Evolutionary conservation across 306 rosid species (phyloP).

Genomic region (Trifolium dubium): DNA sequence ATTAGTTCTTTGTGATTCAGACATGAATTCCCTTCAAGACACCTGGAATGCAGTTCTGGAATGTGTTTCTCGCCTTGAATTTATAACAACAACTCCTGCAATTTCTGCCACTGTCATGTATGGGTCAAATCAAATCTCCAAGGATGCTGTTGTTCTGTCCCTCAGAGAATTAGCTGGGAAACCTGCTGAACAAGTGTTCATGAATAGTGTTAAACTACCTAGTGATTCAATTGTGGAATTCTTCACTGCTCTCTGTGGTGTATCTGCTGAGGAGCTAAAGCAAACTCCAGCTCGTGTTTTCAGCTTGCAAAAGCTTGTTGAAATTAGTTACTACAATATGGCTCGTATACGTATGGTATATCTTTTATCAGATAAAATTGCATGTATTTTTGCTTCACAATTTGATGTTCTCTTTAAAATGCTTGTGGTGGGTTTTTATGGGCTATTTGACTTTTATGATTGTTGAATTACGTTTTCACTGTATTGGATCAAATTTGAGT

Average conservation of each 20-base stretch:
- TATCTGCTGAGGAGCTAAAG: conserved; percentile 95
- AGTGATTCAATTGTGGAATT: conserved; percentile 97
- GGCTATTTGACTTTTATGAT: conserved; percentile 16
- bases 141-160: conserved; percentile 93
- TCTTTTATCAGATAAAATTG: conserved; percentile 36
- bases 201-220: conserved; percentile 90
- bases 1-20: conserved; percentile 76
- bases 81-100: conserved; percentile 79
- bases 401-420: conserved; percentile 33
- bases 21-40: conserved; percentile 86
- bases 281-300: conserved; percentile 98
- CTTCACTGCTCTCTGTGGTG: conserved; percentile 96
- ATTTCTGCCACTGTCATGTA: conserved; percentile 90
- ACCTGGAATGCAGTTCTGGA: conserved; percentile 99
- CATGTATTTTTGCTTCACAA: conserved; percentile 35
- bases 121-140: conserved; percentile 97
- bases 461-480: conserved; percentile 19
- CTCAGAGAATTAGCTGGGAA: conserved; percentile 89
- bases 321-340: conserved; percentile 98
- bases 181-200: conserved; percentile 96
- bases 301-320: conserved; percentile 99
- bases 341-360: conserved; percentile 97
- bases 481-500: conserved; percentile 19
- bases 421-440: conserved; percentile 27
- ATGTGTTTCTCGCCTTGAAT: conserved; percentile 97